Percentiles rank a stretch among this genome's conserved stretches.
Evolutionary conservation across 371 early-diverging fungal species (phyloP).

Genomic region (Mucor mucedo): DNA sequence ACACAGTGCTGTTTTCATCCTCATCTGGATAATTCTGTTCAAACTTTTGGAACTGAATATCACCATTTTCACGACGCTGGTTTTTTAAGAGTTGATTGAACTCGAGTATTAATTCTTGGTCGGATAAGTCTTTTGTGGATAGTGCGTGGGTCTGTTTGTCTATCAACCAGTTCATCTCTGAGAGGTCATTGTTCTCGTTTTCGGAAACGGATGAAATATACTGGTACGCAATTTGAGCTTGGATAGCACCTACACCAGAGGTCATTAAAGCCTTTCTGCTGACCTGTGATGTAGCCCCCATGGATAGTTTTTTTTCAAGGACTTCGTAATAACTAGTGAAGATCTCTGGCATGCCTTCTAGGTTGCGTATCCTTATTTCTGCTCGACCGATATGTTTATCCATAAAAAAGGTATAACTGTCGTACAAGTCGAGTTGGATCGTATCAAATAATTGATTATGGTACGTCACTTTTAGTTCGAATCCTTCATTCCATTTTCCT

Average conservation of each 20-base stretch:
- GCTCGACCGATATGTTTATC: constrained; percentile 73
- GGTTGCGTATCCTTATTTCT: constrained; percentile 65
- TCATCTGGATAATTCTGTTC: constrained; percentile 37
- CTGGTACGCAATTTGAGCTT: constrained; percentile 62
- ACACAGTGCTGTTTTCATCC: constrained; percentile 16
- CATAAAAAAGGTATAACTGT: constrained; percentile 59
- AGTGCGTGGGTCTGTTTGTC: constrained; percentile 36
- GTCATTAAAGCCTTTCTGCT: constrained; percentile 54
- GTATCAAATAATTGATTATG: constrained; percentile 79
- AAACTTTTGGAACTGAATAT: constrained; percentile 35
- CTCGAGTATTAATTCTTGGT: constrained; percentile 31
- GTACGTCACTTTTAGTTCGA: constrained; percentile 73
- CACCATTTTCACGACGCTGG: constrained; percentile 30
- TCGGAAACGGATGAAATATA: constrained; percentile 23
- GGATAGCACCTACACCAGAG: constrained; percentile 72
- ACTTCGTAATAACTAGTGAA: constrained; percentile 77
- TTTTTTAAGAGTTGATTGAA: constrained; percentile 31
- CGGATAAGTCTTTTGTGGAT: constrained; percentile 3
- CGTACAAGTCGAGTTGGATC: constrained; percentile 71
- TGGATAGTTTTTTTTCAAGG: constrained; percentile 65
- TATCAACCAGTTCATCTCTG: constrained; percentile 28
- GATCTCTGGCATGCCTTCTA: constrained; percentile 70
- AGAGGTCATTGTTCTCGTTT: constrained; percentile 4
- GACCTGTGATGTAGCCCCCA: constrained; percentile 63
- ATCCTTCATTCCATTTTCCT: constrained; percentile 75